These are phyloP conservation scores for Chalciporus chontae DNA, from an alignment of 768 basidiomycete species.

Conservation along the genomic window DNA sequence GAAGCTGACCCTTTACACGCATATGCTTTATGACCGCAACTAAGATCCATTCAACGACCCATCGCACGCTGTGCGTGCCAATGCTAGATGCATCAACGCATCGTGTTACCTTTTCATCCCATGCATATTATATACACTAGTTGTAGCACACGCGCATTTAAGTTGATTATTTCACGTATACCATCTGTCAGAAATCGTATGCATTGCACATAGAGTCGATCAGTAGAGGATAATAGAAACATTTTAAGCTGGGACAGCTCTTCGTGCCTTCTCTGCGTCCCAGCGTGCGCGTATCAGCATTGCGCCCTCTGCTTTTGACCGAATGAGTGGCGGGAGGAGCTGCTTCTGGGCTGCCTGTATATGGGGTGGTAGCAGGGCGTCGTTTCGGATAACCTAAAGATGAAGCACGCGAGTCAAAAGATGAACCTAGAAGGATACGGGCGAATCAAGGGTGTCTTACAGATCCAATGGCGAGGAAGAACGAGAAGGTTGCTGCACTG, in stretches of 20 bases:
- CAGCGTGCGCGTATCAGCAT: constrained; percentile 71
- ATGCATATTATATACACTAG: constrained; percentile 17
- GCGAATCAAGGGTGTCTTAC: constrained; percentile 40
- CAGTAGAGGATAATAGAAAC: constrained; percentile 6
- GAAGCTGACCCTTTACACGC: background rate
- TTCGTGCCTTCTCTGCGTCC: constrained; percentile 54
- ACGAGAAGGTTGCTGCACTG: constrained; percentile 95
- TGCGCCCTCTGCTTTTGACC: constrained; percentile 65
- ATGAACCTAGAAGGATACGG: constrained; percentile 2
- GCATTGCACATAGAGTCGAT: constrained; percentile 13
- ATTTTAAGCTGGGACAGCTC: constrained; percentile 14
- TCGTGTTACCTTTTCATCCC: constrained; percentile 7
- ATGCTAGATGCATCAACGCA: constrained; percentile 13
- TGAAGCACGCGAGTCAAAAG: background rate
- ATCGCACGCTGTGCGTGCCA: constrained; percentile 24
- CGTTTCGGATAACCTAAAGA: constrained; percentile 83
- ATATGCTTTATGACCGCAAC: constrained; percentile 15
- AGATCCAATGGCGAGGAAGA: constrained; percentile 94
- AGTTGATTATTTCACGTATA: constrained; percentile 9
- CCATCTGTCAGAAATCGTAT: constrained; percentile 5
- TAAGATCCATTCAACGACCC: constrained; percentile 18
- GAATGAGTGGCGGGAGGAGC: constrained; percentile 51
- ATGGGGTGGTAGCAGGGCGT: constrained; percentile 55
- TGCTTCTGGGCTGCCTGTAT: constrained; percentile 63
- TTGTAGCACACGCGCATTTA: constrained; percentile 11